Evolutionary conservation across 805 yeast species (phyloP).

Genomic region (Yarrowia porcina): DNA sequence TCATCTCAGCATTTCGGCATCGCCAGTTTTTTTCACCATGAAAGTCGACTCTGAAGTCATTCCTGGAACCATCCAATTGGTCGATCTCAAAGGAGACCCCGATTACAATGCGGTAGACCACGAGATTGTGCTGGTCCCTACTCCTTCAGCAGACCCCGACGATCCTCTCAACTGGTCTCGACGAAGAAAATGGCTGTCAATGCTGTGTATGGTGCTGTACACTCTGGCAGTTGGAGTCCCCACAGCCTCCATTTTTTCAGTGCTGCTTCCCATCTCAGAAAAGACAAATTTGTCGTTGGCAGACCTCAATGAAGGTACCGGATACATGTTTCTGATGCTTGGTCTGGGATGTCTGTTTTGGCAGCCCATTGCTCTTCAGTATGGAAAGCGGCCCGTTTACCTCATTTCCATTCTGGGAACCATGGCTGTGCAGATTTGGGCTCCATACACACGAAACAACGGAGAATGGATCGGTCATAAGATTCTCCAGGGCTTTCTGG

Average conservation of each 20-base stretch:
- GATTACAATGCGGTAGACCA: constrained; percentile 17
- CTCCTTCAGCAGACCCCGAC: constrained; percentile 64
- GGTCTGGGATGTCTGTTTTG: constrained; percentile 51
- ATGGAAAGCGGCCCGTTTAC: constrained; percentile 49
- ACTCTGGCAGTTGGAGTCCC: constrained; percentile 48
- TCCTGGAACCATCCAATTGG: constrained; percentile 21
- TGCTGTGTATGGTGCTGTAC: constrained; percentile 41
- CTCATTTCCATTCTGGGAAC: constrained; percentile 44
- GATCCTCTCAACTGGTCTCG: constrained; percentile 67
- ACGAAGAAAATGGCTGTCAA: constrained; percentile 47
- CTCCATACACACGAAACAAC: constrained; percentile 41
- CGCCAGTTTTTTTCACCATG: neutral
- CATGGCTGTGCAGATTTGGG: constrained; percentile 43
- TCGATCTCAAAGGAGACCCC: constrained; percentile 15
- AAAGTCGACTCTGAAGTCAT: constrained; percentile 10
- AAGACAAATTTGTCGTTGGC: constrained; percentile 40
- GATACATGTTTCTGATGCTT: constrained; percentile 50
- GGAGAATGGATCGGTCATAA: constrained; percentile 44
- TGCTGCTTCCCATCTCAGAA: constrained; percentile 41
- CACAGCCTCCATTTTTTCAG: constrained; percentile 49
- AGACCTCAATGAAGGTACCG: constrained; percentile 49
- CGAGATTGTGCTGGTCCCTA: constrained; percentile 53
- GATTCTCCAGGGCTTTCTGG: constrained; percentile 51
- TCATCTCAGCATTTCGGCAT: no score
- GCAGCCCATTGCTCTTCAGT: constrained; percentile 52